Base-by-base conservation (phyloP, 1,284 basidiomycete genomes). In the Cutaneotrichosporon dermatis region DNA sequence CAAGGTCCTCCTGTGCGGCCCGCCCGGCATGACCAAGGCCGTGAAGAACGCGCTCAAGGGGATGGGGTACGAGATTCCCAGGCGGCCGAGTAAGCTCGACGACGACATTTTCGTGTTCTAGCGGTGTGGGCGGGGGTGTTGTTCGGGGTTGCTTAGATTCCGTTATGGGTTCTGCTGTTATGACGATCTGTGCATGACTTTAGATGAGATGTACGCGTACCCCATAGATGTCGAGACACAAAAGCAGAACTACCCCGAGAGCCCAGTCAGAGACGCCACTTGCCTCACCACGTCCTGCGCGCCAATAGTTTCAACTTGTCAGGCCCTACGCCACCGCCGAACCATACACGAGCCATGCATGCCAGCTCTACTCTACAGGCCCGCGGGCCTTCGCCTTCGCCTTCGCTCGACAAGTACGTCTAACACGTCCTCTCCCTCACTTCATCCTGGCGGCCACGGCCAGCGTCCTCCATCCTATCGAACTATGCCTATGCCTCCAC, bases 11-110 rank as follows among this genome's bases (percentile, higher is more conserved):
- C 83, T 94, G 76, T 94, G 91, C 77, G 92, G 91, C 48, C 95
- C 95, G 60, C 93, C 94, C 25, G 93, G 93, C 5, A 98, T 98
- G 95, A 87, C 95, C 75, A 83, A 81, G 54, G 95, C 93, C 45
- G 96, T 98, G 92, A 96, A 97, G 90, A 33, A 13, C 11, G 13
- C 34, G 4, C 46, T 49, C 33, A 49, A 92, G 35, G 89, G 88
- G 56, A 84, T 98, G 69, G 86, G 85, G 65, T 96, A 92, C 81
- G 86, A 90, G 51, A 84, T 86, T 49, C 90, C 95, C 11, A 84
- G 88, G 8, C 34, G 46, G 11, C 46, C 46, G 76, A 92, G 89
- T 82, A 95, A 95, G 81, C 84, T 92, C 57, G 86, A 84, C 58
- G 93, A 96, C 77, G 87, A 92, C 83, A 90, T 90, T 11, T 76